Percentiles rank a stretch among this genome's conserved stretches.
Evolutionary conservation across 371 early-diverging fungal species (phyloP).

Genomic region (Mortierella sp.): DNA sequence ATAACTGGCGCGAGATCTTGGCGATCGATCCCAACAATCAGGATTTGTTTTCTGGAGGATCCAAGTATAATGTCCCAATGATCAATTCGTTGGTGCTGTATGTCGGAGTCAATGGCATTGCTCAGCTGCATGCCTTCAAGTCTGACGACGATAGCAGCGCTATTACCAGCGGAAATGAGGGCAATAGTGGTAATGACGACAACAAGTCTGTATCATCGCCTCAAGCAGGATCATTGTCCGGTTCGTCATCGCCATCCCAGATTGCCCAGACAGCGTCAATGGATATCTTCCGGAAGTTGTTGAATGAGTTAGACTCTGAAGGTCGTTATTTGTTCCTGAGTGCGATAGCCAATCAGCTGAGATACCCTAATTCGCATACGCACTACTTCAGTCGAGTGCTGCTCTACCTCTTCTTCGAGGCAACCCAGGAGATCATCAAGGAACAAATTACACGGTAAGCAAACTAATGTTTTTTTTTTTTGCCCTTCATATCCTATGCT

Average conservation of each 20-base stretch:
- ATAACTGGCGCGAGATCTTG: conserved; percentile 66
- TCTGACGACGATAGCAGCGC: conserved; percentile 4
- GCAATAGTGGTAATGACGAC: not conserved
- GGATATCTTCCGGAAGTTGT: conserved; percentile 87
- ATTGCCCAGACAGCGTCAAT: conserved; percentile 83
- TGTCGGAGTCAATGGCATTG: conserved; percentile 85
- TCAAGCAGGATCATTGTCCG: conserved; percentile 11
- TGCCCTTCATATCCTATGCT: not conserved
- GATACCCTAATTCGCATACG: conserved; percentile 98
- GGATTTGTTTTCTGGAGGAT: conserved; percentile 52
- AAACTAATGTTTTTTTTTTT: not conserved
- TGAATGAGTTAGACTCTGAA: conserved; percentile 86
- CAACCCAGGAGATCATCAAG: conserved; percentile 85
- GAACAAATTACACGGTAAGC: conserved; percentile 90
- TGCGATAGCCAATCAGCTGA: conserved; percentile 96
- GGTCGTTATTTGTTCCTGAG: conserved; percentile 91
- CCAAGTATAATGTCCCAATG: conserved; percentile 82
- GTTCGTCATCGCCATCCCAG: conserved; percentile 47
- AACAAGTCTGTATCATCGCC: conserved; percentile 15
- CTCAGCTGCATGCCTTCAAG: conserved; percentile 62
- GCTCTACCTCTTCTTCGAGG: conserved; percentile 88
- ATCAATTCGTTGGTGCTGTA: conserved; percentile 93
- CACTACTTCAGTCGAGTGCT: conserved; percentile 92
- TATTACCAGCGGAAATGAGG: conserved; percentile 3
- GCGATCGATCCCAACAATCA: conserved; percentile 41